Percentiles rank a stretch among this genome's conserved stretches.
Evolutionary conservation across 2,329 filamentous ascomycete genomes (phyloP).

Genomic region (Colletotrichum scovillei): DNA sequence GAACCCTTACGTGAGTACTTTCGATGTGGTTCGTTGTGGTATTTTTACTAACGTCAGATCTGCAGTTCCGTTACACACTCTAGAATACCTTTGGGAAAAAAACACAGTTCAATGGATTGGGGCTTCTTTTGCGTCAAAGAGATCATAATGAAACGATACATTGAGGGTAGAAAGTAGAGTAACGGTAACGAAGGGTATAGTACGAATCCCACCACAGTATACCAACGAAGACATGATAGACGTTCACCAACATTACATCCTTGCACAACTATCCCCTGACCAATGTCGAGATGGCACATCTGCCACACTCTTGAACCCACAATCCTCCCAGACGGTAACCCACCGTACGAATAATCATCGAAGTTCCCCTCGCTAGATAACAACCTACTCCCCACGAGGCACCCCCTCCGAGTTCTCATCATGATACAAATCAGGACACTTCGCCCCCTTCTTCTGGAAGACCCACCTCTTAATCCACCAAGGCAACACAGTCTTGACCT

Average conservation of each 20-base stretch:
- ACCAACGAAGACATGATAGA: background rate
- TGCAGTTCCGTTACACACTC: constrained; percentile 2
- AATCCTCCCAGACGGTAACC: too few relatives aligned
- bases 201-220: background rate
- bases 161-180: background rate
- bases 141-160: background rate
- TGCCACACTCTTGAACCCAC: background rate
- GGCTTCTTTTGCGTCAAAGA: background rate
- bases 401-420: constrained; percentile 1
- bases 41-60: background rate
- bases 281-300: too few relatives aligned
- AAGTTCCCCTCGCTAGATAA: too few relatives aligned
- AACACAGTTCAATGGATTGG: too few relatives aligned
- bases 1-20: constrained; percentile 47
- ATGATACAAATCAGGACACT: constrained; percentile 43
- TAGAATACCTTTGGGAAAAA: background rate
- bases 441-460: constrained; percentile 55
- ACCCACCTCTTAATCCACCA: constrained; percentile 72
- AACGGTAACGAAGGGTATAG: constrained; percentile 1
- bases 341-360: too few relatives aligned
- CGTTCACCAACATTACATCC: background rate
- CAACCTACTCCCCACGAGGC: background rate
- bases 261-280: too few relatives aligned
- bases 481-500: constrained; percentile 65
- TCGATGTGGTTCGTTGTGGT: background rate